Base-by-base conservation (phyloP, 805 yeast genomes). In the Dipodascus geniculatus region DNA sequence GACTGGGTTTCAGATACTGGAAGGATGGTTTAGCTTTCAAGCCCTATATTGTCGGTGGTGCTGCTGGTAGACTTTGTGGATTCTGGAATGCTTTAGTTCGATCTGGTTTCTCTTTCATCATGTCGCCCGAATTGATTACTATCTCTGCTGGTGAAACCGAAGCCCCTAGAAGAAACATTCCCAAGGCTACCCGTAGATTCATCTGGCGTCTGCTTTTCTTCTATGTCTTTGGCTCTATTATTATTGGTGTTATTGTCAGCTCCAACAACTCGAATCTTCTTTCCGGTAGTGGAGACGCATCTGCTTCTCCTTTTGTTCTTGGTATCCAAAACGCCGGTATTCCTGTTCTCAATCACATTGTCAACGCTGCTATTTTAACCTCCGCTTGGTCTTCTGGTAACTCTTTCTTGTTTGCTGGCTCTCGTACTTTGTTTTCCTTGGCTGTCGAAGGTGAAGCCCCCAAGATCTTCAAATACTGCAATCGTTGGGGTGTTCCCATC, bases 71-170 rank as follows among this genome's bases (percentile, higher is more conserved):
- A 56, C 82, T 84, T 65, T 68, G 80, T 31, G 87, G 83, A 16
- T 68, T 85, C 22, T 55, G 85, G 48, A 77, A 82, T 3, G 87
- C 89, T 1, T 68, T 82, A 3, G 68, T 82, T 51, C 79, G 84
- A 28, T 82, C 88, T 0, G 75, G 88, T 0, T 87, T 84, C 68
- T 85, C 93, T 0, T 87, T 83, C 61, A 81, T 85, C 55, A 91
- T 95, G 0, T 83, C 88, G 0, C 73, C 81, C 53, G 96, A 87
- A 60, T 81, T 85, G 67, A 88, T 87, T n/a, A 80, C 87, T 56
- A 81, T 87, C 55, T 90, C 93, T 1, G 88, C 91, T 1, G 86
- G 90, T 67, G 96, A 87, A 66, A 85, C 91, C 17, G 75, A 81
- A 55, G 81, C 85, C 55, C 95, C 96, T 3, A 72, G 93, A 58